Evolutionary conservation across 306 rosid genomes (phyloP).

Genomic region (Benincasa hispida): DNA sequence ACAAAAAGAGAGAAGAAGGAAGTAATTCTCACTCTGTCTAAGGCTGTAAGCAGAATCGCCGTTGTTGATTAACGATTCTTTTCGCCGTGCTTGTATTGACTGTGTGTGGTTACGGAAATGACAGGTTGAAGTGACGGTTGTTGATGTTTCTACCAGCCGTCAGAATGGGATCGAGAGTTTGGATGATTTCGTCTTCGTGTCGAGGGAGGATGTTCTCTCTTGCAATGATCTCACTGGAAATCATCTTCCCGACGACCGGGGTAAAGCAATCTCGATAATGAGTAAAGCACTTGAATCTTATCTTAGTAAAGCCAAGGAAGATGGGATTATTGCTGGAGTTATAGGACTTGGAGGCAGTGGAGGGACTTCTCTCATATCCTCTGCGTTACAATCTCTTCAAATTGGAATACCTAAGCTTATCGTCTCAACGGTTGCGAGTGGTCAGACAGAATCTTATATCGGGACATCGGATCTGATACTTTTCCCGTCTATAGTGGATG

Average conservation of each 20-base stretch:
- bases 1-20: not conserved
- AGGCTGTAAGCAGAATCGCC: not conserved
- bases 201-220: slow-evolving; percentile 42
- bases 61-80: not conserved
- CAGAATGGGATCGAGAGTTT: slow-evolving; percentile 14
- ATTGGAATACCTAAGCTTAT: slow-evolving; percentile 75
- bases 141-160: slow-evolving; percentile 58
- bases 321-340: slow-evolving; percentile 45
- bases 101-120: slow-evolving; percentile 7
- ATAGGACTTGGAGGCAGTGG: slow-evolving; percentile 81
- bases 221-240: slow-evolving; percentile 20
- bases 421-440: slow-evolving; percentile 85
- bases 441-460: slow-evolving; percentile 70
- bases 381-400: slow-evolving; percentile 51
- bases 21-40: not conserved
- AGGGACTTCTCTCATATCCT: slow-evolving; percentile 66
- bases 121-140: slow-evolving; percentile 44
- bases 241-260: slow-evolving; percentile 49
- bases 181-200: slow-evolving; percentile 42
- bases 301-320: slow-evolving; percentile 31
- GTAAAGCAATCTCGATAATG: slow-evolving; percentile 57
- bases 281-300: slow-evolving; percentile 48
- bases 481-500: slow-evolving; percentile 67
- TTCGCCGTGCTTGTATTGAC: slow-evolving; percentile 8
- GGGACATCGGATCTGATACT: slow-evolving; percentile 68